Conservation (phyloP, 495 filamentous ascomycete genomes). For the Pyrenula massariospora region DNA sequence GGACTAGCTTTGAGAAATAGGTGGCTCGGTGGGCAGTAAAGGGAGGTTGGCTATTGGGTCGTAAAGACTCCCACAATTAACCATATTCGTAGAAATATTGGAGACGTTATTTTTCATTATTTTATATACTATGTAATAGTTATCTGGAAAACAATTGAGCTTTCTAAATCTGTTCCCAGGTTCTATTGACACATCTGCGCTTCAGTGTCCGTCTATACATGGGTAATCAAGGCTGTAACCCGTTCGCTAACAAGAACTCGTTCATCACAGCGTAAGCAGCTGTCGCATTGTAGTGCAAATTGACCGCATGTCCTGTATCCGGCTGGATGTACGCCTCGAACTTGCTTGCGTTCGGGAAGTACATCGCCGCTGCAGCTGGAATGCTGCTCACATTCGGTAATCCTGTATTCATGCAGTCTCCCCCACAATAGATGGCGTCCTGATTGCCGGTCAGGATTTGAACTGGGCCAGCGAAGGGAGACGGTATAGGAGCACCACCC, state of each 20-base stretch:
- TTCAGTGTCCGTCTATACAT: too few species aligned
- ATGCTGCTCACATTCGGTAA: conserved; percentile 21
- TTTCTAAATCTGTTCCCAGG: too few species aligned
- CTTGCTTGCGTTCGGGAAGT: conserved; percentile 27
- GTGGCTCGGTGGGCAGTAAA: background rate
- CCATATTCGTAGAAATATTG: too few species aligned
- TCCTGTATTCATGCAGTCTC: conserved; percentile 32
- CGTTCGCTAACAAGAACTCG: conserved; percentile 18
- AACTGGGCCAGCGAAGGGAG: conserved; percentile 33
- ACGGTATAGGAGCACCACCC: conserved; percentile 9
- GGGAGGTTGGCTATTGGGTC: too few species aligned
- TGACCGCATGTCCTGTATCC: conserved; percentile 38
- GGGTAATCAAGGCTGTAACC: conserved; percentile 7
- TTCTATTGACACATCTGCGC: too few species aligned
- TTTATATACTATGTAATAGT: too few species aligned
- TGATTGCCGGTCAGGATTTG: conserved; percentile 32
- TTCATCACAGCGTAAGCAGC: conserved; percentile 26
- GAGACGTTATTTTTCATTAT: too few species aligned
- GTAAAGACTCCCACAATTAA: too few species aligned
- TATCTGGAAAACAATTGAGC: too few species aligned
- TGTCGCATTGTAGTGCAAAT: conserved; percentile 36
- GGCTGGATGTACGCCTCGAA: conserved; percentile 36
- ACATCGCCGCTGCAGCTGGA: conserved; percentile 14
- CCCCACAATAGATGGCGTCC: conserved; percentile 40
- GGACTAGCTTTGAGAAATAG: too few species aligned